Conservation (phyloP, 2,329 filamentous ascomycete genomes). For the Zelopaecilomyces penicillatus region DNA sequence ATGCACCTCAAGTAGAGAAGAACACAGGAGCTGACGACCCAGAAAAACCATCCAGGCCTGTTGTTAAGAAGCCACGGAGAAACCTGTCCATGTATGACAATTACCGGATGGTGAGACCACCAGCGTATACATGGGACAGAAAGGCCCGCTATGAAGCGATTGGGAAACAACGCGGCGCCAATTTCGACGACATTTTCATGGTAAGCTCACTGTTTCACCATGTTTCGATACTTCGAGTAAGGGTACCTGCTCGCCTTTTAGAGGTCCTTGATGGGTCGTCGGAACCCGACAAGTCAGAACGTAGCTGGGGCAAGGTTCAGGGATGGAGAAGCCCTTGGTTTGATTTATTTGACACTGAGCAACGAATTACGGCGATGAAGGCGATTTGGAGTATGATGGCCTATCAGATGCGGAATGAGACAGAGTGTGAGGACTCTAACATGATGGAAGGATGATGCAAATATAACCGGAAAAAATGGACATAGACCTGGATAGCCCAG, state of each 20-base stretch:
- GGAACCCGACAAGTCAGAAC: conserved; percentile 22
- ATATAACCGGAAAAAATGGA: background rate
- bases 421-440: conserved; percentile 16
- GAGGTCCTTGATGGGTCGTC: conserved; percentile 42
- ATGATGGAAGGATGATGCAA: conserved; percentile 17
- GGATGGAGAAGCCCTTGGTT: conserved; percentile 54
- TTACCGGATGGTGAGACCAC: conserved; percentile 54
- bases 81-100: conserved; percentile 52
- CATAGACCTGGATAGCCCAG: too few species aligned
- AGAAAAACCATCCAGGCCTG: conserved; percentile 15
- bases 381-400: conserved; percentile 52
- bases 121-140: conserved; percentile 50
- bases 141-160: conserved; percentile 51
- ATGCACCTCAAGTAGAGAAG: conserved; percentile 38
- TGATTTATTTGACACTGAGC: conserved; percentile 47
- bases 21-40: conserved; percentile 25
- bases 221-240: conserved; percentile 47
- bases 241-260: conserved; percentile 47
- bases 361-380: conserved; percentile 49
- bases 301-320: conserved; percentile 44
- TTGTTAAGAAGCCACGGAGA: conserved; percentile 43
- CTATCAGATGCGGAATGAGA: conserved; percentile 46
- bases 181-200: conserved; percentile 54
- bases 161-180: conserved; percentile 37
- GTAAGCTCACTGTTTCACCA: conserved; percentile 56